These are phyloP conservation scores for Rhodotorula sp. DNA, from an alignment of 1,284 basidiomycete species.

Conservation along the genomic window DNA sequence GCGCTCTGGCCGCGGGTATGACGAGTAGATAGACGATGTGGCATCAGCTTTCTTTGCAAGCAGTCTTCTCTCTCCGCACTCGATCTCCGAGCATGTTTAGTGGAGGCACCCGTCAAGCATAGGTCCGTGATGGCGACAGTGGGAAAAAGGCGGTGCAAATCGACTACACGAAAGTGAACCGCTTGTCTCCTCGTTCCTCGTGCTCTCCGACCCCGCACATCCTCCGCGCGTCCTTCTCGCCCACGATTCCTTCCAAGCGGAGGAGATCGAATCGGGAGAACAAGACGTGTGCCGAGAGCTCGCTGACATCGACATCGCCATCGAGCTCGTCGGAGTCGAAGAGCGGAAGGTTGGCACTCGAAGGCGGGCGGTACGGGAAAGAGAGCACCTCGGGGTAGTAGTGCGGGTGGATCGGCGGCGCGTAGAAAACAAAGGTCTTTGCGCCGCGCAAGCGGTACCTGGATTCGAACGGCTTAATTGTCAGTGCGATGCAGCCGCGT, in stretches of 20 bases:
- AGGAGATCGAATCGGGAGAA: constrained; percentile 88
- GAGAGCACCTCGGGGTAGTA: constrained; percentile 88
- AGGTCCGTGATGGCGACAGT: too few relatives aligned
- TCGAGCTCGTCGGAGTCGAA: constrained; percentile 38
- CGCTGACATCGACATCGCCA: constrained; percentile 60
- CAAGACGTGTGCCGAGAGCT: constrained; percentile 71
- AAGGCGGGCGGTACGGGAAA: constrained; percentile 82
- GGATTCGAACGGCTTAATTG: constrained; percentile 1
- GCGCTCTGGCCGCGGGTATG: constrained; percentile 86
- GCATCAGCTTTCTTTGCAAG: not conserved
- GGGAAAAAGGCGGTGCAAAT: not conserved
- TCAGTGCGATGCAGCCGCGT: not conserved
- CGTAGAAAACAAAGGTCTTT: constrained; percentile 88
- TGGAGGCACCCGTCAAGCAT: too few relatives aligned
- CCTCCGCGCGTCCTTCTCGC: constrained; percentile 30
- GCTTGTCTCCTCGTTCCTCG: constrained; percentile 14
- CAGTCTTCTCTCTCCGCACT: not conserved
- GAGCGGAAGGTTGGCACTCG: constrained; percentile 65
- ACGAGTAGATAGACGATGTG: constrained; percentile 46
- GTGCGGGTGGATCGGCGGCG: constrained; percentile 80
- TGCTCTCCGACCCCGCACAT: constrained; percentile 22
- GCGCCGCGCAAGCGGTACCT: constrained; percentile 90
- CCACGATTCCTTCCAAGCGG: constrained; percentile 53
- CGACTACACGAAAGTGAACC: constrained; percentile 35
- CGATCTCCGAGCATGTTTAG: too few relatives aligned